These are phyloP conservation scores for Clitopilus hobsonii DNA, from an alignment of 768 basidiomycete species.

Conservation along the genomic window DNA sequence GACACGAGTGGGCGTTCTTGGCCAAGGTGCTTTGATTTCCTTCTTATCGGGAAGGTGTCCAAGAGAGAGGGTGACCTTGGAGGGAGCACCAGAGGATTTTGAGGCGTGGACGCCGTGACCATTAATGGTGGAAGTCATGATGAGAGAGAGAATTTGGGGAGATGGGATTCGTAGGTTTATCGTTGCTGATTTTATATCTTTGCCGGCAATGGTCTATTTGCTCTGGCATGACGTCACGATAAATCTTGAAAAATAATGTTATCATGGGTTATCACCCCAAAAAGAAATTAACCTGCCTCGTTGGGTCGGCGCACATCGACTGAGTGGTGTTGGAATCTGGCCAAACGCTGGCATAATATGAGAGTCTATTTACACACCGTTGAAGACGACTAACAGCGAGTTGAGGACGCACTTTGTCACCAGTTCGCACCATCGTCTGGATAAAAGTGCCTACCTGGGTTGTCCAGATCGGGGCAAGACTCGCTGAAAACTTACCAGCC, in stretches of 20 bases:
- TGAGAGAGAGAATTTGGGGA: slow-evolving; percentile 2
- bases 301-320: neutral
- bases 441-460: neutral
- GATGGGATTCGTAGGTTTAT: neutral
- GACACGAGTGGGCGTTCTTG: slow-evolving; percentile 70
- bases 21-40: slow-evolving; percentile 68
- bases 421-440: neutral
- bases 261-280: too few species aligned
- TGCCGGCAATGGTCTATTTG: neutral
- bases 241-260: neutral
- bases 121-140: slow-evolving; percentile 11
- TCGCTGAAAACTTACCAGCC: neutral
- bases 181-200: neutral
- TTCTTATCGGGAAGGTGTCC: slow-evolving; percentile 73
- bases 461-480: neutral
- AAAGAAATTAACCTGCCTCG: neutral
- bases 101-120: slow-evolving; percentile 5
- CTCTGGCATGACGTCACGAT: neutral
- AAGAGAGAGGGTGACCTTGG: slow-evolving; percentile 65
- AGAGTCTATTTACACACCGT: too few species aligned
- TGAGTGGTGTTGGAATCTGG: too few species aligned
- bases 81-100: slow-evolving; percentile 33
- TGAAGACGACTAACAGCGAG: too few species aligned
- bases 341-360: too few species aligned
- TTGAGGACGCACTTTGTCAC: too few species aligned